Evolutionary conservation across 2,329 filamentous ascomycete genomes (phyloP), one percentile per base, ranked within the genome.

Genomic region (Colletotrichum liriopes): DNA sequence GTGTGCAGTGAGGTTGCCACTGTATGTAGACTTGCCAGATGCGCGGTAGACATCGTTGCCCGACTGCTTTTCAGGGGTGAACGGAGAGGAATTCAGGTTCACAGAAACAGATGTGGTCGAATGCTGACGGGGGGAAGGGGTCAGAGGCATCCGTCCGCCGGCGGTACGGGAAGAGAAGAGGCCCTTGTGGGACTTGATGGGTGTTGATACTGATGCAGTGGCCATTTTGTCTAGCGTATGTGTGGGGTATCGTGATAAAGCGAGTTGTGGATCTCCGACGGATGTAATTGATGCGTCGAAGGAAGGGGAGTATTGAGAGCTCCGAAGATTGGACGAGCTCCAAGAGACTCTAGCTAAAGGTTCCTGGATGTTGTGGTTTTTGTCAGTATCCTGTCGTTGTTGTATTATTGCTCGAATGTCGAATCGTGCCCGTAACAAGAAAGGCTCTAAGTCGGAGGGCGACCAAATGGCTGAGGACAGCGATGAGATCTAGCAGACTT

Each of bases 101-200:
- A 84, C 75, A 16, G 87, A 83, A 66, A 85, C 80, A 51, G 84
- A 86, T 54, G 85, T 83, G 60, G 85, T 86, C 41, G 86, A 84
- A 43, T 87, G 86, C 75, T 91, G 90, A 76, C 92, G 91, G 71
- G 96, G 96, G 70, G 96, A 98, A 41, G 96, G 96, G 5, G 96
- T 98, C 81, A 99, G 86, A 77, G 96, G 95, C 88, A 97, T 95
- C 74, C 96, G 94, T 82, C 95, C 95, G 85, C 96, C 95, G 83
- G 95, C 96, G 81, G 95, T 96, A 82, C 95, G 95, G 77, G 94
- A 91, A 77, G 93, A 95, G 87, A 98, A 98, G 79, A 98, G 90
- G 72, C 95, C 94, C 85, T 93, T 92, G 84, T 98, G 96, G 89
- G 94, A 96, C 89, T 98, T 98, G 82, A 96, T 88, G 73, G 96